phyloP scores from a whole-genome alignment of 2,329 filamentous ascomycete genomes.

The Hymenoscyphus albidus region DNA sequence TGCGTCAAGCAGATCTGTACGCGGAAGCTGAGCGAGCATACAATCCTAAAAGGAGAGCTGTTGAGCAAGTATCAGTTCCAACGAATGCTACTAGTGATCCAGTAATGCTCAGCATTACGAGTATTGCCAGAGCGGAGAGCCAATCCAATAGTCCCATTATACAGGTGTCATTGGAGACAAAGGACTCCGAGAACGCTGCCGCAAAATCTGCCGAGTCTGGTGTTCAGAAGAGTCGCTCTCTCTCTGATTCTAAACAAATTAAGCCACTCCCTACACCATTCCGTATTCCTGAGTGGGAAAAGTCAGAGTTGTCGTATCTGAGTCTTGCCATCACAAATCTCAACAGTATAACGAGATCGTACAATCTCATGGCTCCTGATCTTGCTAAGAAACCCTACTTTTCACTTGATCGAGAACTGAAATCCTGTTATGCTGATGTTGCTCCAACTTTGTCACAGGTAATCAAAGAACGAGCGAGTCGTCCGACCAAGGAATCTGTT shows the following conservation, averaged over 20 bases:
- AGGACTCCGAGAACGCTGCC: constrained; percentile 12
- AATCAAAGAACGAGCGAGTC: constrained; percentile 64
- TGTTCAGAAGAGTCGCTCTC: constrained; percentile 10
- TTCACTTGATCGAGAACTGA: constrained; percentile 75
- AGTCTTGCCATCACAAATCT: constrained; percentile 71
- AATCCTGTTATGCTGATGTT: constrained; percentile 78
- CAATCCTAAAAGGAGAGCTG: constrained; percentile 52
- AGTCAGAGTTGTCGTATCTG: constrained; percentile 70
- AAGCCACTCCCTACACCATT: constrained; percentile 56
- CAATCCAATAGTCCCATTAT: constrained; percentile 9
- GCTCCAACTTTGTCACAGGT: constrained; percentile 70
- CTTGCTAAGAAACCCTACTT: constrained; percentile 93
- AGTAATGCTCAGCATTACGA: constrained; percentile 45
- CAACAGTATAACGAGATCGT: constrained; percentile 76
- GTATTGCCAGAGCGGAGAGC: constrained; percentile 27
- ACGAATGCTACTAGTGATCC: constrained; percentile 46
- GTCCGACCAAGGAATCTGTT: constrained; percentile 40
- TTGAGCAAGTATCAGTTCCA: constrained; percentile 46
- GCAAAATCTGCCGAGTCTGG: constrained; percentile 2
- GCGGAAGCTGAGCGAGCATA: constrained; percentile 67
- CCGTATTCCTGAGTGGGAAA: constrained; percentile 73
- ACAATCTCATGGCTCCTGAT: constrained; percentile 92
- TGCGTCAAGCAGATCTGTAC: constrained; percentile 66
- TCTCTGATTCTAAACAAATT: constrained; percentile 9
- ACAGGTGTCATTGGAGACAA: constrained; percentile 21